phyloP scores from a whole-genome alignment of 176 grass and related monocot genomes.

The Echinochloa phyllopogon region DNA sequence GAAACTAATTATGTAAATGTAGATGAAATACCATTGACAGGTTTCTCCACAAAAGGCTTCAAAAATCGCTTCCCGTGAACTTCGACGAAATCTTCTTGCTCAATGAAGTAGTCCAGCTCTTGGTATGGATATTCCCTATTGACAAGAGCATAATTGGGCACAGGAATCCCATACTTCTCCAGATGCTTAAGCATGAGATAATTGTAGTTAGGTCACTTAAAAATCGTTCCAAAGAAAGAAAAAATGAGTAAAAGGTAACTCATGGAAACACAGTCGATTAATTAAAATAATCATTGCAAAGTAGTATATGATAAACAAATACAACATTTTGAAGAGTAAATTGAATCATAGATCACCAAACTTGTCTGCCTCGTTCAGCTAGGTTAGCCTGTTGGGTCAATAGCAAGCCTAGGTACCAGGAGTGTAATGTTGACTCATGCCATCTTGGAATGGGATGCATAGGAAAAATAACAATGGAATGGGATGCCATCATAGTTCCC shows the following conservation, averaged over 20 bases:
- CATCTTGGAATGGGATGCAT: not conserved
- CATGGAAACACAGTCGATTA: constrained; percentile 12
- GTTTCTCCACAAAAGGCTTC: constrained; percentile 99
- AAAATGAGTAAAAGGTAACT: not conserved
- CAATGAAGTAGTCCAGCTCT: constrained; percentile 89
- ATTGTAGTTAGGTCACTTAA: constrained; percentile 42
- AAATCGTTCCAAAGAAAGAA: constrained; percentile 1
- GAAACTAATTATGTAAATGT: constrained; percentile 25
- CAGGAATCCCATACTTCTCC: constrained; percentile 80
- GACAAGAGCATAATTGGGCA: constrained; percentile 93
- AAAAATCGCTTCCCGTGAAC: constrained; percentile 85
- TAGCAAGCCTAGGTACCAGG: not conserved
- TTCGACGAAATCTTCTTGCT: constrained; percentile 99
- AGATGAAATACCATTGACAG: constrained; percentile 73
- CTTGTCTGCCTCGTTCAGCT: not conserved
- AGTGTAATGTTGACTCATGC: not conserved
- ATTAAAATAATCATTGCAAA: not conserved
- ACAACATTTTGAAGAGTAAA: constrained; percentile 8
- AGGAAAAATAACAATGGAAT: not conserved
- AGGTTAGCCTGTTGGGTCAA: not conserved
- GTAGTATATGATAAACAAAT: constrained; percentile 15
- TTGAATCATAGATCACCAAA: not conserved
- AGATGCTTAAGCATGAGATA: constrained; percentile 64
- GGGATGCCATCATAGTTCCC: too few relatives aligned
- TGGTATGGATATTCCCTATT: constrained; percentile 93